phyloP scores from a whole-genome alignment of 176 grass and related monocot species.

The Luzula sylvatica region DNA sequence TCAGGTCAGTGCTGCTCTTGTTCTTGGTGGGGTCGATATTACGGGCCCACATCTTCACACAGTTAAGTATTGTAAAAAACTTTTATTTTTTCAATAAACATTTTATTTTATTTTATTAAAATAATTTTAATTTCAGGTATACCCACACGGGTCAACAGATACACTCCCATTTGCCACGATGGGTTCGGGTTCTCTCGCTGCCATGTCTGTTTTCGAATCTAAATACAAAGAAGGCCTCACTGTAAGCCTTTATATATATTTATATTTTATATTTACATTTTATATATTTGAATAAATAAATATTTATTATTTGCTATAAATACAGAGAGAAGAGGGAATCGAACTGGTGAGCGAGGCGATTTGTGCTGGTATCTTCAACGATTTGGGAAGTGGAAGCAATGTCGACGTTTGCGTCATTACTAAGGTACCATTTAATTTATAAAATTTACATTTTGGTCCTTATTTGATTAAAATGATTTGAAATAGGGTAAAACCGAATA shows the following conservation, averaged over 20 bases:
- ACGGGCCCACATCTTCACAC: constrained; percentile 91
- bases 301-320: constrained; percentile 1
- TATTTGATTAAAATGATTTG: not conserved
- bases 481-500: constrained; percentile 69
- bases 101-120: not conserved
- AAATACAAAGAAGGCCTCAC: constrained; percentile 91
- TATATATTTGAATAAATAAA: not conserved
- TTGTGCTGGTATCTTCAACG: constrained; percentile 83
- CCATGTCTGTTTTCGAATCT: constrained; percentile 83
- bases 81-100: not conserved
- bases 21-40: constrained; percentile 82
- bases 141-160: constrained; percentile 88
- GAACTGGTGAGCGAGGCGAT: constrained; percentile 63
- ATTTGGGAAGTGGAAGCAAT: constrained; percentile 93
- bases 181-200: constrained; percentile 97
- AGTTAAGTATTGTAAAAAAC: constrained; percentile 25
- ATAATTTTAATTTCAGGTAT: constrained; percentile 41
- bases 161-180: constrained; percentile 98
- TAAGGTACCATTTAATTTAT: constrained; percentile 72
- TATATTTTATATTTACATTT: constrained; percentile 1
- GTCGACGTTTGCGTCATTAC: constrained; percentile 95
- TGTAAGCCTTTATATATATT: constrained; percentile 33
- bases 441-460: constrained; percentile 2
- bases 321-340: constrained; percentile 85
- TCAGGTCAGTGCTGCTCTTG: constrained; percentile 77